Evolutionary conservation across 345 rosid genomes (phyloP).

Genomic region (Ailanthus altissimus): DNA sequence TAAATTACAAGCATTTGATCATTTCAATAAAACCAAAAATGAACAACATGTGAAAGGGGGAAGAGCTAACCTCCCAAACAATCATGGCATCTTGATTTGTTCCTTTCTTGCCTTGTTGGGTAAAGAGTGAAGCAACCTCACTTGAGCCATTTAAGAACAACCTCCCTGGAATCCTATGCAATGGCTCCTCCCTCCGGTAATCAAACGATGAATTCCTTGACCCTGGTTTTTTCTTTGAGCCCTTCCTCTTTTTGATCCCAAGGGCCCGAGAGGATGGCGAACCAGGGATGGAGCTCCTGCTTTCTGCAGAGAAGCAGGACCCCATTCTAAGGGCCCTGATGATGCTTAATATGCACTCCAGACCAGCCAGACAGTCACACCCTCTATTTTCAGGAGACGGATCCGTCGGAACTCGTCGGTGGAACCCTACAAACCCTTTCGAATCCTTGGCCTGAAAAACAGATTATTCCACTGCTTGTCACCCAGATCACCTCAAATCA

Average conservation of each 20-base stretch:
- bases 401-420: constrained; percentile 49
- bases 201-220: constrained; percentile 67
- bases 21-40: constrained; percentile 12
- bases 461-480: constrained; percentile 27
- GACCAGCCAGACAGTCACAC: constrained; percentile 66
- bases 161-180: constrained; percentile 79
- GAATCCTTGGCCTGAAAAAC: constrained; percentile 29
- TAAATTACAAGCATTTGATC: not conserved
- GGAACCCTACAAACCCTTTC: constrained; percentile 21
- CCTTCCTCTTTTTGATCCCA: constrained; percentile 66
- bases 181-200: constrained; percentile 62
- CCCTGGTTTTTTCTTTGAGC: constrained; percentile 54
- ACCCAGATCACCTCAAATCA: constrained; percentile 8
- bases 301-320: constrained; percentile 98
- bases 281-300: constrained; percentile 88
- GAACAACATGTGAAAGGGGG: not conserved
- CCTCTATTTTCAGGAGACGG: constrained; percentile 59
- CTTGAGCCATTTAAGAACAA: constrained; percentile 82
- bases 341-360: constrained; percentile 89
- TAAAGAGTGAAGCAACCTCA: constrained; percentile 77
- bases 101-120: constrained; percentile 98
- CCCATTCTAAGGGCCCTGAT: constrained; percentile 99
- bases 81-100: constrained; percentile 98
- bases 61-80: constrained; percentile 91
- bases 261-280: constrained; percentile 72